Percentiles rank a stretch among this genome's conserved stretches.
Conservation (phyloP, 345 rosid species). For the Carallia brachiata region DNA sequence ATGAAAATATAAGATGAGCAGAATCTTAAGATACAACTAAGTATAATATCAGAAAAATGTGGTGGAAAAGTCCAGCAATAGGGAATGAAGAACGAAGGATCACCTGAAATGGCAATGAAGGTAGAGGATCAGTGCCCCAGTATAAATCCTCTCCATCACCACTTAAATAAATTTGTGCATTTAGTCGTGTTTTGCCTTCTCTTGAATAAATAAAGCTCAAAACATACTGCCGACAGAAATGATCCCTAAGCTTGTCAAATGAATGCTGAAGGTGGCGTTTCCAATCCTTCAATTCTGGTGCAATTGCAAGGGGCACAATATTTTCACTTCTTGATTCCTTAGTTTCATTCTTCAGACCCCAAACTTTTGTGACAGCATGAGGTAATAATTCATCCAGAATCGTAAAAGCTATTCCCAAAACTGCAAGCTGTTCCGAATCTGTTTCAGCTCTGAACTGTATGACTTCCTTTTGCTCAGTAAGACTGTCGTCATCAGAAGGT, state of each 20-base stretch:
- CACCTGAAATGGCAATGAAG: constrained; percentile 98
- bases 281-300: constrained; percentile 82
- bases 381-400: constrained; percentile 84
- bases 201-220: constrained; percentile 91
- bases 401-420: constrained; percentile 91
- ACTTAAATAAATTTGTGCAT: constrained; percentile 71
- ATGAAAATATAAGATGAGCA: constrained; percentile 4
- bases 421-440: constrained; percentile 85
- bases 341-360: constrained; percentile 59
- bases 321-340: constrained; percentile 43
- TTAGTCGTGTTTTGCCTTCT: constrained; percentile 78
- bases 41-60: background rate
- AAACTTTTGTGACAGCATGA: constrained; percentile 49
- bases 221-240: constrained; percentile 94
- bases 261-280: constrained; percentile 83
- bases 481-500: constrained; percentile 85
- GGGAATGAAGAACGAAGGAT: constrained; percentile 4
- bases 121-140: constrained; percentile 55
- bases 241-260: constrained; percentile 86
- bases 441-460: constrained; percentile 82
- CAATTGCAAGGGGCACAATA: constrained; percentile 36
- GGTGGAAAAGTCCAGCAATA: background rate
- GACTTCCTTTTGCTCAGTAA: constrained; percentile 70
- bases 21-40: background rate
- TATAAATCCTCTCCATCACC: constrained; percentile 62